Percentiles rank a stretch among this genome's conserved stretches.
phyloP scores from a whole-genome alignment of 1,139 yeast genomes.

The Kurtzmaniella natalensis region DNA sequence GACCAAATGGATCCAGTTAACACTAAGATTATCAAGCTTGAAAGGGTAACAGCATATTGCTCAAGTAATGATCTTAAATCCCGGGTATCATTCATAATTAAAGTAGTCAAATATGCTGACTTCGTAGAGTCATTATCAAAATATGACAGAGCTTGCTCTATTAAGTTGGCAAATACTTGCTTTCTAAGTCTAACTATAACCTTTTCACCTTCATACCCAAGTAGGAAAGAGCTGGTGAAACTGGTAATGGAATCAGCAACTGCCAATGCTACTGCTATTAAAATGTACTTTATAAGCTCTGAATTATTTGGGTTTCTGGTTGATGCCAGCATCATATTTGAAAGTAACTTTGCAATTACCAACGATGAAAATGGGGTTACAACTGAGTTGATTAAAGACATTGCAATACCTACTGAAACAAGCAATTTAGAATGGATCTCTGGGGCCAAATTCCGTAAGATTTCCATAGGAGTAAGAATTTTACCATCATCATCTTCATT shows the following conservation, averaged over 20 bases:
- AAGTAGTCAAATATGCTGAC: conserved; percentile 59
- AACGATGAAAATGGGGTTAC: conserved; percentile 76
- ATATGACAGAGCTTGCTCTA: conserved; percentile 55
- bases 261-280: conserved; percentile 57
- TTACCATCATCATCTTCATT: neutral
- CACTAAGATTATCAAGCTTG: conserved; percentile 52
- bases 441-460: neutral
- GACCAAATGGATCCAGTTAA: conserved; percentile 74
- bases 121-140: conserved; percentile 35
- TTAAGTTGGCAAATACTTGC: conserved; percentile 43
- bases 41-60: conserved; percentile 51
- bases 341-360: conserved; percentile 64
- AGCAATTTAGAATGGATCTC: neutral
- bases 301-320: conserved; percentile 17
- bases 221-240: conserved; percentile 45
- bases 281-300: conserved; percentile 60
- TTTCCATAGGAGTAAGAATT: neutral
- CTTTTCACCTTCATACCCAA: conserved; percentile 60
- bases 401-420: neutral
- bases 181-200: conserved; percentile 61
- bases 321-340: conserved; percentile 48
- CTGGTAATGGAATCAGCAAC: conserved; percentile 54
- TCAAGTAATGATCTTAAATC: conserved; percentile 66
- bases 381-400: conserved; percentile 42
- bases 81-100: conserved; percentile 75